Evolutionary conservation across 768 basidiomycete species (phyloP).

Genomic region (Suillus decipiens): DNA sequence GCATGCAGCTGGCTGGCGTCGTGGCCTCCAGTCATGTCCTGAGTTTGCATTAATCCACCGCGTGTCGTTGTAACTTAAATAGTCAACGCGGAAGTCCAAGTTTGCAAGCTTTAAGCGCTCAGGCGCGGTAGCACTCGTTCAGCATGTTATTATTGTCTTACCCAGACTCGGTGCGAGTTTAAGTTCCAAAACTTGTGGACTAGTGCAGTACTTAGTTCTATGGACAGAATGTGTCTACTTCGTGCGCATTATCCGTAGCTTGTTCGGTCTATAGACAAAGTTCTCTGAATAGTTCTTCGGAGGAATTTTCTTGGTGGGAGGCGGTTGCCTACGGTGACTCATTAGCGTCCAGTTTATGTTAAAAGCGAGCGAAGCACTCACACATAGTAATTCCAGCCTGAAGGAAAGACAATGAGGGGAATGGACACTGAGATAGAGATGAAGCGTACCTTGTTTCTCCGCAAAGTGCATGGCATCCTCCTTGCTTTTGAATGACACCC

Average conservation of each 20-base stretch:
- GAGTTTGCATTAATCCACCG: not conserved
- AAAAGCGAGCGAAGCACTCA: conserved; percentile 42
- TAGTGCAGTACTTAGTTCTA: conserved; percentile 4
- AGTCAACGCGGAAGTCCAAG: not conserved
- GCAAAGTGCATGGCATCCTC: conserved; percentile 94
- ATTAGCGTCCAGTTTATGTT: conserved; percentile 15
- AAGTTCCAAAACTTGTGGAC: conserved; percentile 4
- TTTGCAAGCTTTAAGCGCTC: not conserved
- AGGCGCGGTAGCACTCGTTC: not conserved
- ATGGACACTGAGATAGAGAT: conserved; percentile 6
- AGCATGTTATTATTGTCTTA: not conserved
- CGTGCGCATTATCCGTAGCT: conserved; percentile 82
- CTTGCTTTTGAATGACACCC: conserved; percentile 78
- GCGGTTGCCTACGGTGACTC: conserved; percentile 48
- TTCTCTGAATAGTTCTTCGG: conserved; percentile 93
- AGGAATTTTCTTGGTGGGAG: conserved; percentile 65
- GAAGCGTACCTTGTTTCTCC: conserved; percentile 84
- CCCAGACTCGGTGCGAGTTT: not conserved
- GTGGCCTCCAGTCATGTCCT: not conserved
- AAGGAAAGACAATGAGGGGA: conserved; percentile 8
- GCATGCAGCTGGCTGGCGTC: not conserved
- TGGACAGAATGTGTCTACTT: conserved; percentile 61
- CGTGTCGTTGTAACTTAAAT: not conserved
- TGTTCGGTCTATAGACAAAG: conserved; percentile 79
- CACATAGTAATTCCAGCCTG: conserved; percentile 94